Percentiles rank a stretch among this genome's conserved stretches.
Evolutionary conservation across 208 protist species (phyloP).

Genomic region (Porcisia hertigi): DNA sequence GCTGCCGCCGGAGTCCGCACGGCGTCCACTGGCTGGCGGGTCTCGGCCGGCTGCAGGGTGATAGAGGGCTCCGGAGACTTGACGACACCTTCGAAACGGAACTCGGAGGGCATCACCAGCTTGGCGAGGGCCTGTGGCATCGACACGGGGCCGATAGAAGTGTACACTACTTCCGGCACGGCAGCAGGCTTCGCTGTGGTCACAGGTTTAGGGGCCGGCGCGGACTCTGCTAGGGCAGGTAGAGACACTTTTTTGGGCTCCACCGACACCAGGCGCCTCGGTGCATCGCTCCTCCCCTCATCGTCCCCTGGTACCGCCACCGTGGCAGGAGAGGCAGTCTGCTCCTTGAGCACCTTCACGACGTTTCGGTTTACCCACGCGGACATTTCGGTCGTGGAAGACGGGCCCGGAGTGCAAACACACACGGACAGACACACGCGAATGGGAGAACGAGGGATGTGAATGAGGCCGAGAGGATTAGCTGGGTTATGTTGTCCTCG

Average conservation of each 20-base stretch:
- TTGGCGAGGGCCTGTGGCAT: conserved; percentile 46
- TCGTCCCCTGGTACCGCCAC: not conserved
- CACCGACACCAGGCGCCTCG: conserved; percentile 7
- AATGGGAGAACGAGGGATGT: not conserved
- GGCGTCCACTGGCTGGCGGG: conserved; percentile 8
- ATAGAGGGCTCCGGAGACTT: conserved; percentile 5
- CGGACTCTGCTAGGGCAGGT: not conserved
- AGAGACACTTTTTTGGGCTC: conserved; percentile 12
- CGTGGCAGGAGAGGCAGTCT: conserved; percentile 28
- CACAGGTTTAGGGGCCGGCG: not conserved
- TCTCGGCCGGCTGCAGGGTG: conserved; percentile 1
- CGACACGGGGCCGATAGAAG: conserved; percentile 36
- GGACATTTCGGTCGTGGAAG: conserved; percentile 40
- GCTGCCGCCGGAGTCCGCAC: conserved; percentile 6
- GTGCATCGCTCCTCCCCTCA: not conserved
- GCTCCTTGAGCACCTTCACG: conserved; percentile 64
- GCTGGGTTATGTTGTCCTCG: too few species aligned
- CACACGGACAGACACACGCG: not conserved
- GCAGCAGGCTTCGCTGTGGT: conserved; percentile 9
- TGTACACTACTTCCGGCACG: conserved; percentile 11
- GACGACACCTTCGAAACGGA: conserved; percentile 25
- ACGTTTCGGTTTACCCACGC: conserved; percentile 59
- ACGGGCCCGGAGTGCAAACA: not conserved
- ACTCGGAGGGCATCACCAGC: conserved; percentile 22
- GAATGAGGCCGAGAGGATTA: too few species aligned